phyloP scores from a whole-genome alignment of 352 stramenopile genomes.

The Globisporangium cystogenes region DNA sequence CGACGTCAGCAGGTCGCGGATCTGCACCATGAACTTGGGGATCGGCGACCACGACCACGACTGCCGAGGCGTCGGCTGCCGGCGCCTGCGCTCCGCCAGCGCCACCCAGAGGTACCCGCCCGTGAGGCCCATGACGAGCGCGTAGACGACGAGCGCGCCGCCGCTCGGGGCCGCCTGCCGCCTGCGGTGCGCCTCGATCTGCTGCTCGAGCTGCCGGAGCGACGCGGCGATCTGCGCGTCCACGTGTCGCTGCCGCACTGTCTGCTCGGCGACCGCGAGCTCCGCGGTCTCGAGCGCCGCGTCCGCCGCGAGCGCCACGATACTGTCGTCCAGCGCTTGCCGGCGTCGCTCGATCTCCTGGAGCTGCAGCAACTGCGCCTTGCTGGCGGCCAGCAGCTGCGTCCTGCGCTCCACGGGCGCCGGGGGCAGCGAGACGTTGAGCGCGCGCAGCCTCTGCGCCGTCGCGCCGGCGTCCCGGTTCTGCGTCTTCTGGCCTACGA shows the following conservation, averaged over 20 bases:
- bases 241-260: neutral
- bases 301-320: slow-evolving; percentile 8
- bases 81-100: slow-evolving; percentile 11
- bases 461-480: slow-evolving; percentile 5
- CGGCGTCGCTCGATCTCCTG: slow-evolving; percentile 9
- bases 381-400: neutral
- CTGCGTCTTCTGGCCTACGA: slow-evolving; percentile 7
- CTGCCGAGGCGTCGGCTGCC: slow-evolving; percentile 11
- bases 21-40: slow-evolving; percentile 17
- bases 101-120: slow-evolving; percentile 25
- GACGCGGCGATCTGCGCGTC: slow-evolving; percentile 1
- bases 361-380: slow-evolving; percentile 8
- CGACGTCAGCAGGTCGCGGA: slow-evolving; percentile 29
- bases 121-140: slow-evolving; percentile 19
- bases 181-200: slow-evolving; percentile 7
- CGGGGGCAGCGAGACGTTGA: slow-evolving; percentile 12
- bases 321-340: slow-evolving; percentile 2
- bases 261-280: neutral
- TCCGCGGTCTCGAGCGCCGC: neutral
- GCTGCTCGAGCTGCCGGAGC: slow-evolving; percentile 3
- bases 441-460: slow-evolving; percentile 1
- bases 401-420: neutral
- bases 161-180: slow-evolving; percentile 6
- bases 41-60: slow-evolving; percentile 28
- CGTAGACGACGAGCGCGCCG: slow-evolving; percentile 30